Evolutionary conservation across 345 rosid species (phyloP).

Genomic region (Hibiscus syriacus): DNA sequence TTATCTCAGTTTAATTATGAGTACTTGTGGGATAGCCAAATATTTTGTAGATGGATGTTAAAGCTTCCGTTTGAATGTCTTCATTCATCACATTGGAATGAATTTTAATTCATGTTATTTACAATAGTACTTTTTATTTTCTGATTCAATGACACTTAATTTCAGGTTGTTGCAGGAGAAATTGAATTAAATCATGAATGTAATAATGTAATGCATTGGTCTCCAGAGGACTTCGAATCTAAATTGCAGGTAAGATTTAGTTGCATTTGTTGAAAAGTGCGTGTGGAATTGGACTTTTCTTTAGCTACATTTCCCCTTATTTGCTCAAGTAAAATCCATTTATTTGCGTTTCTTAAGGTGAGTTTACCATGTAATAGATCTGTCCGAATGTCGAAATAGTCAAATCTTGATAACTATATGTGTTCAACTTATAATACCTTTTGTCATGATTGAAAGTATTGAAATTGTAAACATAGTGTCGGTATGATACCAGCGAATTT

Average conservation of each 20-base stretch:
- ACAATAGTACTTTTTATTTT: background rate
- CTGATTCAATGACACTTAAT: conserved; percentile 10
- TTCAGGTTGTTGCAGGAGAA: conserved; percentile 97
- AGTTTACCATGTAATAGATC: background rate
- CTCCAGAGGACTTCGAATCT: conserved; percentile 94
- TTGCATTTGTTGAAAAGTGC: background rate
- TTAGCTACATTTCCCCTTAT: background rate
- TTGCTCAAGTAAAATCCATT: background rate
- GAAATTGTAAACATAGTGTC: too few species aligned
- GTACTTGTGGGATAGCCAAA: background rate
- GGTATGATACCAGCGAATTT: background rate
- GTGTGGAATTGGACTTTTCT: background rate
- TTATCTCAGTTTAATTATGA: background rate
- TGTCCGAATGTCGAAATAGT: background rate
- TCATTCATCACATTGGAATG: background rate
- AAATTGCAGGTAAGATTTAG: conserved; percentile 68
- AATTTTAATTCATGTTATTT: background rate
- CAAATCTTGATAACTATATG: background rate
- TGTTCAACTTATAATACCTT: background rate
- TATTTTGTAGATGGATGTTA: background rate
- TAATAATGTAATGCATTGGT: conserved; percentile 86
- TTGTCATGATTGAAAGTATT: too few species aligned
- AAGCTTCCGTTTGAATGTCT: background rate
- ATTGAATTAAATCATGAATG: conserved; percentile 87
- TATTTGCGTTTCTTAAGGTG: background rate